phyloP scores from a whole-genome alignment of 2,329 filamentous ascomycete species.

The Penicillium sclerotiorum region DNA sequence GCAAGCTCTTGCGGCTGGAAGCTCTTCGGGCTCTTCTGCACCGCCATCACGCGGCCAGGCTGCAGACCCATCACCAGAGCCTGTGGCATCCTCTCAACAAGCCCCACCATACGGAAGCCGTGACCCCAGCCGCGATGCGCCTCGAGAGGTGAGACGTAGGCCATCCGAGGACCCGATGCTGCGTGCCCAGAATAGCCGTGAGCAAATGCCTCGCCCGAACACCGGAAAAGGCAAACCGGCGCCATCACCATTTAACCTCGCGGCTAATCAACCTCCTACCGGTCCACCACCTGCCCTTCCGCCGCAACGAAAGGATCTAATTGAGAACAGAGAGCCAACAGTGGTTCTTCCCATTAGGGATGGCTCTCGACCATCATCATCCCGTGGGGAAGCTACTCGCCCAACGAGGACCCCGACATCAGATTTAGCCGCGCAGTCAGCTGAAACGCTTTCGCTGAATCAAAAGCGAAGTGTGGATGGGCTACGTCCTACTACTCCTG shows the following conservation, averaged over 20 bases:
- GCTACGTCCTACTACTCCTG: slow-evolving; percentile 34
- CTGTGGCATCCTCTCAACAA: slow-evolving; percentile 26
- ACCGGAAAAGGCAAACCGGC: slow-evolving; percentile 36
- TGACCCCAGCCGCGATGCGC: slow-evolving; percentile 42
- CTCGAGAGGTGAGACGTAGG: slow-evolving; percentile 33
- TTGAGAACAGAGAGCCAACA: slow-evolving; percentile 25
- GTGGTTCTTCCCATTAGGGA: slow-evolving; percentile 1
- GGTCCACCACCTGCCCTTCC: slow-evolving; percentile 28
- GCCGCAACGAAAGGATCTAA: slow-evolving; percentile 27
- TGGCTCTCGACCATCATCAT: slow-evolving; percentile 28
- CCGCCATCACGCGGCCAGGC: slow-evolving; percentile 28
- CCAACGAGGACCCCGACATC: slow-evolving; percentile 6
- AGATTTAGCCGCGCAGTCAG: slow-evolving; percentile 4
- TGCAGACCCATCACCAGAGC: slow-evolving; percentile 25
- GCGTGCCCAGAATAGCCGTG: slow-evolving; percentile 42
- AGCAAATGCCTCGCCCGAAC: slow-evolving; percentile 42
- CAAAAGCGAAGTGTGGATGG: slow-evolving; percentile 26
- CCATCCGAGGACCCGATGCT: slow-evolving; percentile 41
- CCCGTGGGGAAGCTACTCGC: slow-evolving; percentile 31
- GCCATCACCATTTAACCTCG: slow-evolving; percentile 34
- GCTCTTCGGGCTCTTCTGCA: slow-evolving; percentile 18
- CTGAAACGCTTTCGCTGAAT: slow-evolving; percentile 15
- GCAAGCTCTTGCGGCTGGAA: slow-evolving; percentile 68
- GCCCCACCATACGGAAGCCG: slow-evolving; percentile 33
- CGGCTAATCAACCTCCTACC: slow-evolving; percentile 31